These are phyloP conservation scores for Verticillium dahliae DNA, from an alignment of 2,329 filamentous ascomycete species.

Conservation along the genomic window DNA sequence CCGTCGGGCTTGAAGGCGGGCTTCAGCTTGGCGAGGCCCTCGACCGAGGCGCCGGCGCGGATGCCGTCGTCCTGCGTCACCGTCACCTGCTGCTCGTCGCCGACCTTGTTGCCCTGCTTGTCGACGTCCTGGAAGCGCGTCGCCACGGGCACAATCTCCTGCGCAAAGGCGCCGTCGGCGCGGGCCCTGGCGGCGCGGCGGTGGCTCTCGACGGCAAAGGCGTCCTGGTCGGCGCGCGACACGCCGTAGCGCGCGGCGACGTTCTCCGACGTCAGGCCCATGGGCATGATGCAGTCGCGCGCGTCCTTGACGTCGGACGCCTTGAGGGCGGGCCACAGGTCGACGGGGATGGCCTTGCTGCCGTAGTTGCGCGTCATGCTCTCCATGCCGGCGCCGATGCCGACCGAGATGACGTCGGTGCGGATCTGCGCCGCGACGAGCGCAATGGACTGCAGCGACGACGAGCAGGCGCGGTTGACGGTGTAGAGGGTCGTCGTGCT, in stretches of 20 bases:
- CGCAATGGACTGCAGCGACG: slow-evolving; percentile 71
- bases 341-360: slow-evolving; percentile 72
- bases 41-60: slow-evolving; percentile 56
- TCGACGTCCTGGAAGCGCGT: slow-evolving; percentile 62
- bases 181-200: slow-evolving; percentile 65
- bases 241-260: slow-evolving; percentile 74
- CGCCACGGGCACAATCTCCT: slow-evolving; percentile 73
- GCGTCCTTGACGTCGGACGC: slow-evolving; percentile 61
- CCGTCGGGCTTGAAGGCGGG: slow-evolving; percentile 76
- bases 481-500: slow-evolving; percentile 73
- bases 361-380: slow-evolving; percentile 94
- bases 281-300: slow-evolving; percentile 84
- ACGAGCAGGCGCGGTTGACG: slow-evolving; percentile 81
- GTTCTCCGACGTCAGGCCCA: slow-evolving; percentile 88
- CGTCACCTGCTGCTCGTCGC: slow-evolving; percentile 53
- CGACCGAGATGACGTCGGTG: slow-evolving; percentile 64
- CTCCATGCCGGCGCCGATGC: slow-evolving; percentile 88
- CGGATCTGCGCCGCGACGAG: slow-evolving; percentile 68
- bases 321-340: slow-evolving; percentile 69
- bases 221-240: slow-evolving; percentile 70
- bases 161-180: slow-evolving; percentile 61
- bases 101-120: slow-evolving; percentile 50
- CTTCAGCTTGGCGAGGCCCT: slow-evolving; percentile 73
- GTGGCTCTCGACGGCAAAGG: slow-evolving; percentile 71
- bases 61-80: slow-evolving; percentile 81